Conservation (phyloP, 73 alveolate genomes). For the Tetrahymena elliotti region DNA sequence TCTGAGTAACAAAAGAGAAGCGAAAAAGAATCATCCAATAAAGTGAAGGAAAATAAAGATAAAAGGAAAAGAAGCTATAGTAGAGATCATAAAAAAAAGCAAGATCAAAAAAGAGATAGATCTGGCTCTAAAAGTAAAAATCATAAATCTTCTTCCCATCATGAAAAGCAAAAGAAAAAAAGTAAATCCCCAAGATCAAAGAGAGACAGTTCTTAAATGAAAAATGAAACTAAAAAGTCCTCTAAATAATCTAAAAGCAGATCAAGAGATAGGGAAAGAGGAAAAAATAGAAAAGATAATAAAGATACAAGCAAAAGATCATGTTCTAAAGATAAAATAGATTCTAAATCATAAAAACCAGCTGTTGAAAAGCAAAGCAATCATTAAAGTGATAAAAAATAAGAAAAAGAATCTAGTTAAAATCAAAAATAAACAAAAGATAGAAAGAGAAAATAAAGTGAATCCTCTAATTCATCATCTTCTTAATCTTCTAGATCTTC, state of each 20-base stretch:
- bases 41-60: neutral
- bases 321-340: neutral
- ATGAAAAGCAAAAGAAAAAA: neutral
- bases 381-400: neutral
- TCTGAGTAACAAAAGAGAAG: neutral
- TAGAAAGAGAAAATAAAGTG: neutral
- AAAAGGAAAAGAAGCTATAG: neutral
- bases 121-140: neutral
- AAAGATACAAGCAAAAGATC: neutral
- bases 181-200: neutral
- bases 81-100: neutral
- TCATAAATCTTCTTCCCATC: neutral
- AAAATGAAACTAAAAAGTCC: neutral
- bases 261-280: neutral
- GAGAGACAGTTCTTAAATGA: neutral
- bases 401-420: neutral
- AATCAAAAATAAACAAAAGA: neutral
- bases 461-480: neutral
- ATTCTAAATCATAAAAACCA: neutral
- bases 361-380: neutral
- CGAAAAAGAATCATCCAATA: neutral
- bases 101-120: neutral
- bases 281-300: neutral
- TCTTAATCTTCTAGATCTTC: neutral
- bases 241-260: neutral